Percentiles rank a stretch among this genome's conserved stretches.
These are phyloP conservation scores for Colletotrichum karsti DNA, from an alignment of 2,329 filamentous ascomycete genomes.

Conservation along the genomic window DNA sequence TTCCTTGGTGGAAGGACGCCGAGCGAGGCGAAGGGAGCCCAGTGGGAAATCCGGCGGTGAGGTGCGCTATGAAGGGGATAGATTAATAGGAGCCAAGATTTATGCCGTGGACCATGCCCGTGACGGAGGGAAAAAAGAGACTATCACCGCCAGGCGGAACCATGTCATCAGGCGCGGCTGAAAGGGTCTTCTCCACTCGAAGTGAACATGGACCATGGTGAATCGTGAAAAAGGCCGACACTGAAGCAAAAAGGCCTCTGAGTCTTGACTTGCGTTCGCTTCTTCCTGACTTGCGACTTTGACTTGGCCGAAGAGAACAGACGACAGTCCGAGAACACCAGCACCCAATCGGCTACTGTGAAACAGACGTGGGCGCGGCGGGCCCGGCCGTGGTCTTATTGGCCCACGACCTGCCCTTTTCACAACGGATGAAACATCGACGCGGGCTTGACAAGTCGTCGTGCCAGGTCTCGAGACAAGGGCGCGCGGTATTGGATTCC, in stretches of 20 bases:
- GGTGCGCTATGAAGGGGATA: slow-evolving; percentile 10
- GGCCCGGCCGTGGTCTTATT: background rate
- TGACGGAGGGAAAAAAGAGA: no score
- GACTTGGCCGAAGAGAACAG: background rate
- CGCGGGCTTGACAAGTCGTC: slow-evolving; percentile 18
- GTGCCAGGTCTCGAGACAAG: slow-evolving; percentile 18
- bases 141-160: background rate
- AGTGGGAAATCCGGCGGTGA: slow-evolving; percentile 12
- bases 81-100: slow-evolving; percentile 14
- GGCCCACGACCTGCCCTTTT: background rate
- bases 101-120: slow-evolving; percentile 5
- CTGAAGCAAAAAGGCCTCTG: no score
- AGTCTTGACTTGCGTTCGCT: no score
- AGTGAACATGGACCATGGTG: no score
- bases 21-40: background rate
- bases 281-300: no score
- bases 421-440: slow-evolving; percentile 26
- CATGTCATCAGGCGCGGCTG: no score
- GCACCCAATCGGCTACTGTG: slow-evolving; percentile 19
- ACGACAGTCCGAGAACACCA: background rate
- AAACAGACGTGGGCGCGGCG: slow-evolving; percentile 15
- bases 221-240: no score
- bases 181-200: no score
- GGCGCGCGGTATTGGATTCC: no score
- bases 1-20: background rate